Conservation (phyloP, 306 rosid species). For the Dalbergia cochinchinensis region DNA sequence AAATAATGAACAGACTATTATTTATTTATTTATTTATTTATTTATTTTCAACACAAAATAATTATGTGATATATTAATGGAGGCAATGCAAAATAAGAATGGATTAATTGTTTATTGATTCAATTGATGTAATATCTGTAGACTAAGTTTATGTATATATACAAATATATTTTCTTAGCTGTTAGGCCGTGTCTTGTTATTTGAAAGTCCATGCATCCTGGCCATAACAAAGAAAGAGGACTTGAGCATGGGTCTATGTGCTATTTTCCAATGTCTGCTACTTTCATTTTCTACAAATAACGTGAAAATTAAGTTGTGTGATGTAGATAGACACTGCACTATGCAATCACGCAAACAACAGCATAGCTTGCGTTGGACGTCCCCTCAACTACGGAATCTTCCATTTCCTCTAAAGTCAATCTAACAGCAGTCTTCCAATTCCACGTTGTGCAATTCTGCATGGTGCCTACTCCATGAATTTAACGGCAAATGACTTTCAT, state of each 20-base stretch:
- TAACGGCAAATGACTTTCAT: too few relatives aligned
- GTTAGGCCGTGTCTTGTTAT: neutral
- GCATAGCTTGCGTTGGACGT: neutral
- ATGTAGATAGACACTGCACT: neutral
- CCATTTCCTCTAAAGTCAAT: neutral
- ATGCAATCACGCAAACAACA: neutral
- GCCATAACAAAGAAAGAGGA: neutral
- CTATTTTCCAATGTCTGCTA: neutral
- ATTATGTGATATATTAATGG: neutral
- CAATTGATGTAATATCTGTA: neutral
- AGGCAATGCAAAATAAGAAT: neutral
- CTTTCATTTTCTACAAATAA: neutral
- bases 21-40: too few relatives aligned
- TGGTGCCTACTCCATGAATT: too few relatives aligned
- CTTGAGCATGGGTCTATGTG: too few relatives aligned
- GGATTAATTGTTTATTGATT: neutral
- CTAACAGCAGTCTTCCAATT: neutral
- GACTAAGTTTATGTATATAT: neutral
- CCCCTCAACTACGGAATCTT: neutral
- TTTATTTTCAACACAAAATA: neutral
- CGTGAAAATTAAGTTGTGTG: neutral
- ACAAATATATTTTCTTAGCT: too few relatives aligned
- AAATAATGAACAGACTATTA: neutral
- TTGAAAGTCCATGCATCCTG: neutral
- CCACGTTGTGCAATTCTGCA: neutral